Conservation (phyloP, 1,284 basidiomycete genomes). For the Pseudozyma sp. region DNA sequence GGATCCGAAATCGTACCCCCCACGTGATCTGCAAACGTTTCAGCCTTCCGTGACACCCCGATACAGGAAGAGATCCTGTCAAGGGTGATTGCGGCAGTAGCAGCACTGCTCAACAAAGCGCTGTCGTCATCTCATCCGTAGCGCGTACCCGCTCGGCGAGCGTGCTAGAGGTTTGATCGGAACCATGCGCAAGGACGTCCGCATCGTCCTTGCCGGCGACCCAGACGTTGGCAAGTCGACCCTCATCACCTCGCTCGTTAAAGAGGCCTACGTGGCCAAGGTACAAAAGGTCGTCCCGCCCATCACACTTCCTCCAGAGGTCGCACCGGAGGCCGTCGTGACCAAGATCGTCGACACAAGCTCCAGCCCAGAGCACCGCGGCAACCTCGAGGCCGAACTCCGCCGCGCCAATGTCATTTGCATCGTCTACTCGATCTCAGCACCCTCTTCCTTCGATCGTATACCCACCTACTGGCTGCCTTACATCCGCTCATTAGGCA, state of each 20-base stretch:
- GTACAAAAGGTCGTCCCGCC: slow-evolving; percentile 73
- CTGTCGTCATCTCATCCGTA: background rate
- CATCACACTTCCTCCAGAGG: slow-evolving; percentile 65
- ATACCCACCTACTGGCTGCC: slow-evolving; percentile 99
- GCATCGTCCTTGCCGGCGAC: slow-evolving; percentile 93
- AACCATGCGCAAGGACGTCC: slow-evolving; percentile 84
- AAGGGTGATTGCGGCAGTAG: background rate
- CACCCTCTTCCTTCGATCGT: slow-evolving; percentile 93
- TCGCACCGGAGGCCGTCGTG: slow-evolving; percentile 64
- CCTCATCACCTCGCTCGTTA: slow-evolving; percentile 72
- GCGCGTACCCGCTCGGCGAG: slow-evolving; percentile 21
- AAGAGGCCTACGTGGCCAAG: slow-evolving; percentile 89
- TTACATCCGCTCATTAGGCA: slow-evolving; percentile 92
- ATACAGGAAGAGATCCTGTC: background rate
- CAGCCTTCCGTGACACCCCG: background rate
- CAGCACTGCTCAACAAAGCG: background rate
- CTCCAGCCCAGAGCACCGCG: slow-evolving; percentile 76
- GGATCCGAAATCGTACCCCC: too few relatives aligned
- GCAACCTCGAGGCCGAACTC: slow-evolving; percentile 91
- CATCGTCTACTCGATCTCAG: slow-evolving; percentile 92
- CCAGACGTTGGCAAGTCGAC: slow-evolving; percentile 73
- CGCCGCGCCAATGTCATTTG: slow-evolving; percentile 97
- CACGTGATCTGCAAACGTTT: too few relatives aligned
- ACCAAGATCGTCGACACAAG: slow-evolving; percentile 67
- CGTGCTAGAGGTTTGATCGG: slow-evolving; percentile 17